phyloP scores from a whole-genome alignment of 75 land plant species.

The Azolla pinnata region DNA sequence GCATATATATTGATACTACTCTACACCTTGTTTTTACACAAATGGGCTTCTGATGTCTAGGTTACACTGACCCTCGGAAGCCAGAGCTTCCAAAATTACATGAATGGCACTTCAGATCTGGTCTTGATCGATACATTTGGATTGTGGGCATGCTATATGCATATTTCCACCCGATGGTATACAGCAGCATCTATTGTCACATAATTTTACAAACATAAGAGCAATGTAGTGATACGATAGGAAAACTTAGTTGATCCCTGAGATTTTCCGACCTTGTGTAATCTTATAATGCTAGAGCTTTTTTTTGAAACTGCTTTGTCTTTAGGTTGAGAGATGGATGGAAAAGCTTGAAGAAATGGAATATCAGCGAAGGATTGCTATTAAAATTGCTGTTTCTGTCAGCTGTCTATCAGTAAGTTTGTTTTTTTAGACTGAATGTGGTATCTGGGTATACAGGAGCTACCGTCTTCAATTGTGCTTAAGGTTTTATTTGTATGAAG shows the following conservation, averaged over 20 bases:
- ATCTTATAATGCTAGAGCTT: too few species aligned
- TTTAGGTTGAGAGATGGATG: slow-evolving; percentile 95
- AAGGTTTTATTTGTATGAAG: too few species aligned
- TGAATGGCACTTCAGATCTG: slow-evolving; percentile 99
- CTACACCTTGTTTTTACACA: neutral
- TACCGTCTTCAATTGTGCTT: too few species aligned
- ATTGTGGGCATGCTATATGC: slow-evolving; percentile 98
- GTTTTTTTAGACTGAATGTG: neutral
- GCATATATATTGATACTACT: neutral
- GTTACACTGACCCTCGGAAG: slow-evolving; percentile 76
- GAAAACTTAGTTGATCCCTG: too few species aligned
- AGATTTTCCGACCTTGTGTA: too few species aligned
- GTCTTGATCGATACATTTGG: slow-evolving; percentile 98
- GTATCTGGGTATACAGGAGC: too few species aligned
- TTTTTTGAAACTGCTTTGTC: too few species aligned
- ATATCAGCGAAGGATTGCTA: slow-evolving; percentile 26
- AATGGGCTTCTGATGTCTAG: slow-evolving; percentile 39
- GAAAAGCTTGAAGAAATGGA: slow-evolving; percentile 90
- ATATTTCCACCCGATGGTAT: slow-evolving; percentile 89
- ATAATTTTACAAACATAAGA: too few species aligned
- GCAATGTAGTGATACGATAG: too few species aligned
- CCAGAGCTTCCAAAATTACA: slow-evolving; percentile 59
- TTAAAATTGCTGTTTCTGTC: slow-evolving; percentile 46
- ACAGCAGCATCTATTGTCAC: too few species aligned
- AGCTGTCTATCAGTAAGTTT: slow-evolving; percentile 47